These are phyloP conservation scores for Catenaria anguillulae DNA, from an alignment of 371 early-diverging fungal genomes.

Conservation along the genomic window DNA sequence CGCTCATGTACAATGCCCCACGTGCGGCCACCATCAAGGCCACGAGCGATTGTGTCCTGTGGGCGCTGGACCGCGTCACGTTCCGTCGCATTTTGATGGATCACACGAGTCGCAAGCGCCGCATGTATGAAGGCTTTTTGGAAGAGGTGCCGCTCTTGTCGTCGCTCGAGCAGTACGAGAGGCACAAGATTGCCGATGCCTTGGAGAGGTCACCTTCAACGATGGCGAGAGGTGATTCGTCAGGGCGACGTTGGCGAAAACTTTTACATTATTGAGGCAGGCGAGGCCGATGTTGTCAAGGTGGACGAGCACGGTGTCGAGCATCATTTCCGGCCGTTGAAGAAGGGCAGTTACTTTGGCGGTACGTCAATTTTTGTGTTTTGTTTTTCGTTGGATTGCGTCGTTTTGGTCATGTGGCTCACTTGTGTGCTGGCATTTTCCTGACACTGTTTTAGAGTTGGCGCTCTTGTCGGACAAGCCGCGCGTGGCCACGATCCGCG, in stretches of 20 bases:
- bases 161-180: conserved; percentile 75
- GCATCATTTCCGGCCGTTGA: conserved; percentile 53
- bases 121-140: conserved; percentile 84
- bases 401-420: background rate
- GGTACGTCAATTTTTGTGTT: background rate
- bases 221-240: conserved; percentile 62
- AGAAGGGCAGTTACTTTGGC: conserved; percentile 90
- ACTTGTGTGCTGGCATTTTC: background rate
- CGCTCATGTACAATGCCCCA: conserved; percentile 59
- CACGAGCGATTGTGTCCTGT: conserved; percentile 46
- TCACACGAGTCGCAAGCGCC: conserved; percentile 74
- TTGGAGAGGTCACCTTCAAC: conserved; percentile 65
- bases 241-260: conserved; percentile 64
- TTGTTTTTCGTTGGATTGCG: background rate
- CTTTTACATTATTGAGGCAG: conserved; percentile 74
- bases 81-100: conserved; percentile 90
- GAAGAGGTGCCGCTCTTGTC: conserved; percentile 71
- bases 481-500: conserved; percentile 75
- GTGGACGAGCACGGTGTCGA: conserved; percentile 58
- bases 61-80: conserved; percentile 72
- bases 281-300: conserved; percentile 65
- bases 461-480: conserved; percentile 81
- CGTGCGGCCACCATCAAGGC: conserved; percentile 69
- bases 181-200: conserved; percentile 89
- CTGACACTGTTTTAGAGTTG: conserved; percentile 40